Percentiles rank a stretch among this genome's conserved stretches.
phyloP scores from a whole-genome alignment of 805 yeast genomes.

The Cyberlindnera xylosilytica region DNA sequence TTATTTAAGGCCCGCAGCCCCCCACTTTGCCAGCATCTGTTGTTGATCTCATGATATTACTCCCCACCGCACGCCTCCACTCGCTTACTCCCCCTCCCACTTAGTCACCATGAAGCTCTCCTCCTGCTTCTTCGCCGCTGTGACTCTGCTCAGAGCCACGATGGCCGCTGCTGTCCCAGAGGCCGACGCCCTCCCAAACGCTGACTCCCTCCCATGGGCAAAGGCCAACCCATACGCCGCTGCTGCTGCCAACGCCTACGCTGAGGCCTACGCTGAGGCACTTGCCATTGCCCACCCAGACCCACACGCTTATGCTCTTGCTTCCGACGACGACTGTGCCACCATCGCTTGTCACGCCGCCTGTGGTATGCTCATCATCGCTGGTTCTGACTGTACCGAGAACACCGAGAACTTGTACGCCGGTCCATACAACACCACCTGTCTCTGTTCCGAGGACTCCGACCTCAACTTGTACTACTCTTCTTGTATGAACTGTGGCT shows the following conservation, averaged over 20 bases:
- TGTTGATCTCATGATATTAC: too few relatives aligned
- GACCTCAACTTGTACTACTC: slow-evolving; percentile 10
- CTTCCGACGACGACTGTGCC: neutral
- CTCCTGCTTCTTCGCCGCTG: too few relatives aligned
- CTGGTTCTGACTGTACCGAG: neutral
- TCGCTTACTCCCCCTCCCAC: too few relatives aligned
- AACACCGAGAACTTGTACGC: neutral
- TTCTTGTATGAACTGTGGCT: slow-evolving; percentile 33
- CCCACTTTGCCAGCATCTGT: too few relatives aligned
- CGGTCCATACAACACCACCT: neutral
- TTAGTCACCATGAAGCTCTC: too few relatives aligned
- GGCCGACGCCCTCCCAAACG: neutral
- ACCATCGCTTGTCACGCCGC: neutral
- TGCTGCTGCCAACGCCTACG: neutral
- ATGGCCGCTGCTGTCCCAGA: too few relatives aligned
- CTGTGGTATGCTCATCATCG: neutral
- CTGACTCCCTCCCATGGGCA: neutral
- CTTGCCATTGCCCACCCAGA: slow-evolving; percentile 1
- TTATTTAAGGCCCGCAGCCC: too few relatives aligned
- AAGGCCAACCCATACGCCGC: neutral
- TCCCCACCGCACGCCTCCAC: too few relatives aligned
- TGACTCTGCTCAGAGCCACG: too few relatives aligned
- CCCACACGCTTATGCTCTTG: neutral
- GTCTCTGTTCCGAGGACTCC: neutral
- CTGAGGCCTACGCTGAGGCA: neutral